A percentile compares a stretch with the other conserved stretches of the same genome.
Evolutionary conservation across 257 asterid genomes (phyloP).

Genomic region (Datura wrightii): DNA sequence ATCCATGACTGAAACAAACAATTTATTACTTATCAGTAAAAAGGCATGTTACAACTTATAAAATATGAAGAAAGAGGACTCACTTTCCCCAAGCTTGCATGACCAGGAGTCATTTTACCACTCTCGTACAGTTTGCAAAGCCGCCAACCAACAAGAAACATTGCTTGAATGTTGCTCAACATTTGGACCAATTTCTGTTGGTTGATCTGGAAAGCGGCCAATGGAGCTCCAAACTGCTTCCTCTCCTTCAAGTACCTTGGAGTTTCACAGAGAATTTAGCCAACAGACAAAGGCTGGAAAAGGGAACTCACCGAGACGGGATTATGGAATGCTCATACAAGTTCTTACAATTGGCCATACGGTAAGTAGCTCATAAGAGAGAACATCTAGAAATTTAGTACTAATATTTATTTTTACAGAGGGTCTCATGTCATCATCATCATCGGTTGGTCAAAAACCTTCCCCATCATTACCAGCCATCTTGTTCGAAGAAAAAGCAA

Average conservation of each 20-base stretch:
- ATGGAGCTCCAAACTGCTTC: slow-evolving; percentile 95
- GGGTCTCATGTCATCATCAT: background rate
- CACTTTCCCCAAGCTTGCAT: slow-evolving; percentile 97
- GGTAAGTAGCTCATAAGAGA: background rate
- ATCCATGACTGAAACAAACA: slow-evolving; percentile 74
- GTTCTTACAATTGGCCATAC: background rate
- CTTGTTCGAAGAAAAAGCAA: background rate
- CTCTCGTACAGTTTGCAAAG: slow-evolving; percentile 91
- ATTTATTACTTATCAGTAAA: background rate
- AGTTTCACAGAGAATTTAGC: slow-evolving; percentile 27
- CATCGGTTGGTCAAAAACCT: background rate
- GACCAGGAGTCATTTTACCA: slow-evolving; percentile 95
- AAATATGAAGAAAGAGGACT: slow-evolving; percentile 20
- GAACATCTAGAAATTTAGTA: background rate
- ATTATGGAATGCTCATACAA: background rate
- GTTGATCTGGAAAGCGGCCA: slow-evolving; percentile 95
- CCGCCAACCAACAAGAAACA: slow-evolving; percentile 93
- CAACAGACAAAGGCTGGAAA: background rate
- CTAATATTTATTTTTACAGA: background rate
- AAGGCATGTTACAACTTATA: background rate
- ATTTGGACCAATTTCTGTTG: slow-evolving; percentile 90
- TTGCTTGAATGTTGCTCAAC: slow-evolving; percentile 89
- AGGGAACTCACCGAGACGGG: background rate
- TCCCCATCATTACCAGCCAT: background rate
- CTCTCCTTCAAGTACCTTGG: slow-evolving; percentile 90